Evolutionary conservation across 371 early-diverging fungal species (phyloP).

Genomic region (Sporodiniella umbellata): DNA sequence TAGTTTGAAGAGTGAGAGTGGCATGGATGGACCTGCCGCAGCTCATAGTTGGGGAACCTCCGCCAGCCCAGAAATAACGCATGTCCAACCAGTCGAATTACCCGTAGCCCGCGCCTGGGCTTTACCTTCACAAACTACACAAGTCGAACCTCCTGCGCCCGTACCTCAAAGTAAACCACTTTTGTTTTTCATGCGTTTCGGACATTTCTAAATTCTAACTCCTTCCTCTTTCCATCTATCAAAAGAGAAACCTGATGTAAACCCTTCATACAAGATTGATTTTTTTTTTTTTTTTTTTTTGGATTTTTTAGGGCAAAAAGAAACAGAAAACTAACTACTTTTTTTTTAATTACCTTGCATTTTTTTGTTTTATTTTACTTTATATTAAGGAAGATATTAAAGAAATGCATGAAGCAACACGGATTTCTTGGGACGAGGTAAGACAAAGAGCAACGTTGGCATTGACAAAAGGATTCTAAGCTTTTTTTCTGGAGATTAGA

Average conservation of each 20-base stretch:
- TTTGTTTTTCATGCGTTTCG: conserved; percentile 1
- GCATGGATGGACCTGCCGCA: conserved; percentile 7
- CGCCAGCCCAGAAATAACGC: not conserved
- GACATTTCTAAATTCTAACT: conserved; percentile 1
- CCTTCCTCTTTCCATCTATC: not conserved
- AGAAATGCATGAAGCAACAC: conserved; percentile 10
- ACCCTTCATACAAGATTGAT: not conserved
- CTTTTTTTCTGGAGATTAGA: no score
- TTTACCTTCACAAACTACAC: not conserved
- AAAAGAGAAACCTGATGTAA: conserved; percentile 7
- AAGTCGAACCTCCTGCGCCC: no score
- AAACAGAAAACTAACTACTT: conserved; percentile 2
- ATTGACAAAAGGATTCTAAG: no score
- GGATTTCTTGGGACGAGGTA: conserved; percentile 40
- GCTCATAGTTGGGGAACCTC: conserved; percentile 35
- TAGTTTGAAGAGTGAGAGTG: conserved; percentile 42
- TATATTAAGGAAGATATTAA: no score
- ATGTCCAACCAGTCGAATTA: not conserved
- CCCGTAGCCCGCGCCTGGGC: conserved; percentile 23
- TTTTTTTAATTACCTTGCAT: no score
- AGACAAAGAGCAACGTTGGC: not conserved
- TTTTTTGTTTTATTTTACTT: no score
- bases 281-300: no score
- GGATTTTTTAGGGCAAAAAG: not conserved
- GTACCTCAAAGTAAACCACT: conserved; percentile 23